These are phyloP conservation scores for Stygiomarasmius scandens DNA, from an alignment of 1,284 basidiomycete genomes.

Conservation along the genomic window DNA sequence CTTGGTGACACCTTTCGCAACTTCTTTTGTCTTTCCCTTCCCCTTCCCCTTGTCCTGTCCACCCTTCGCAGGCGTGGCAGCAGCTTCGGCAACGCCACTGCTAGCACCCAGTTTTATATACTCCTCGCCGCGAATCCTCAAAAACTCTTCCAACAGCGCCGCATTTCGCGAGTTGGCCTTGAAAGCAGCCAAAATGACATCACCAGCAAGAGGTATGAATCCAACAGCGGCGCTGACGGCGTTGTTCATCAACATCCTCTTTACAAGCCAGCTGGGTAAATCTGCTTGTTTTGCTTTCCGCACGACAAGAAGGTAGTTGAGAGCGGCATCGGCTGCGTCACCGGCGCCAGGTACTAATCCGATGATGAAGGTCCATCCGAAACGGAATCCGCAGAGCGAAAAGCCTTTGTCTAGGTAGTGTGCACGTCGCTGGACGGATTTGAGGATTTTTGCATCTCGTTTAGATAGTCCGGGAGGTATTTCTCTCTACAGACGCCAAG, in stretches of 20 bases:
- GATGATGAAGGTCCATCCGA: conserved; percentile 87
- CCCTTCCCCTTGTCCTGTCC: conserved; percentile 16
- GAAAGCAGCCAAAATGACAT: conserved; percentile 73
- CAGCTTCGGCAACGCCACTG: conserved; percentile 14
- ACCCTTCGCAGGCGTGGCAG: conserved; percentile 5
- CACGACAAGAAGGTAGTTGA: conserved; percentile 83
- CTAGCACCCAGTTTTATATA: conserved; percentile 52
- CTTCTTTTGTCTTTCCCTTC: conserved; percentile 22
- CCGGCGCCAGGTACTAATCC: conserved; percentile 78
- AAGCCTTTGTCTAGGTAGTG: conserved; percentile 94
- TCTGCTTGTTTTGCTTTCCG: conserved; percentile 77
- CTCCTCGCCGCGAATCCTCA: conserved; percentile 69
- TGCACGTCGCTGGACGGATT: conserved; percentile 77
- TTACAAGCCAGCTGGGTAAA: conserved; percentile 69
- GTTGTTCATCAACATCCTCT: conserved; percentile 82
- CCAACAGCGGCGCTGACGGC: conserved; percentile 73
- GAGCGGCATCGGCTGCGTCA: conserved; percentile 61
- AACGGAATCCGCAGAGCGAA: conserved; percentile 78
- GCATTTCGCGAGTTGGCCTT: conserved; percentile 94
- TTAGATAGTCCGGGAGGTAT: conserved; percentile 79
- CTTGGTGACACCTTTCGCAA: conserved; percentile 26
- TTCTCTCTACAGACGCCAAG: conserved; percentile 51
- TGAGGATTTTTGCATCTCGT: conserved; percentile 78
- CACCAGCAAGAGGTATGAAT: conserved; percentile 79
- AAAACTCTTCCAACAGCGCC: conserved; percentile 69